phyloP scores from a whole-genome alignment of 495 filamentous ascomycete species.

The Annulohypoxylon bovei region DNA sequence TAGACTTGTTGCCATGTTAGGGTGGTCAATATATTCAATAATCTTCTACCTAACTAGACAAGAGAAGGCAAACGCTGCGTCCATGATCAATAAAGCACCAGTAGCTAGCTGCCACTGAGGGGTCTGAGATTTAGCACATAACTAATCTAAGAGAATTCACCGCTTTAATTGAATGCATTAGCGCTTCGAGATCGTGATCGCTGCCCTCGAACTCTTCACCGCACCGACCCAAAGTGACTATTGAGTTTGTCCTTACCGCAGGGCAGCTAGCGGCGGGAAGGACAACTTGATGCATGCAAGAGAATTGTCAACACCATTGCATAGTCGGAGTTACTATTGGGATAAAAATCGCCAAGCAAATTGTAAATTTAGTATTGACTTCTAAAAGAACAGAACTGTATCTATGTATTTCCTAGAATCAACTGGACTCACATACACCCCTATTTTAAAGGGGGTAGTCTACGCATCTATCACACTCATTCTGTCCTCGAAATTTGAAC shows the following conservation, averaged over 20 bases:
- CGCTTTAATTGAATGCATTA: slow-evolving; percentile 16
- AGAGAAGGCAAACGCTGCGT: neutral
- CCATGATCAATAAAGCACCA: neutral
- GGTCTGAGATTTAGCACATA: neutral
- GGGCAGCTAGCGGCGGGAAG: neutral
- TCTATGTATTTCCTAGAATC: neutral
- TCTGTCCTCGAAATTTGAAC: neutral
- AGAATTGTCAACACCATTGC: neutral
- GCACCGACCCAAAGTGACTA: neutral
- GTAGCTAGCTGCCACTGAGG: neutral
- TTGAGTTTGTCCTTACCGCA: neutral
- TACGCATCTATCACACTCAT: neutral
- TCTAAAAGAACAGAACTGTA: neutral
- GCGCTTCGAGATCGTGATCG: slow-evolving; percentile 20
- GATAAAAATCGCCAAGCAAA: neutral
- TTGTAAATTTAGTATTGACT: neutral
- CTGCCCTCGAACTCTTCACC: neutral
- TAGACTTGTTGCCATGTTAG: neutral
- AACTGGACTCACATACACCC: neutral
- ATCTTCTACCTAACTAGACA: neutral
- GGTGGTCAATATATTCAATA: neutral
- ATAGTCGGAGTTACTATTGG: neutral
- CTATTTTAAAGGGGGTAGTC: neutral
- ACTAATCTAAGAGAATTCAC: neutral
- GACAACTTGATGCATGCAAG: neutral